phyloP scores from a whole-genome alignment of 148 eudicot species.

The Linanthus parryae region DNA sequence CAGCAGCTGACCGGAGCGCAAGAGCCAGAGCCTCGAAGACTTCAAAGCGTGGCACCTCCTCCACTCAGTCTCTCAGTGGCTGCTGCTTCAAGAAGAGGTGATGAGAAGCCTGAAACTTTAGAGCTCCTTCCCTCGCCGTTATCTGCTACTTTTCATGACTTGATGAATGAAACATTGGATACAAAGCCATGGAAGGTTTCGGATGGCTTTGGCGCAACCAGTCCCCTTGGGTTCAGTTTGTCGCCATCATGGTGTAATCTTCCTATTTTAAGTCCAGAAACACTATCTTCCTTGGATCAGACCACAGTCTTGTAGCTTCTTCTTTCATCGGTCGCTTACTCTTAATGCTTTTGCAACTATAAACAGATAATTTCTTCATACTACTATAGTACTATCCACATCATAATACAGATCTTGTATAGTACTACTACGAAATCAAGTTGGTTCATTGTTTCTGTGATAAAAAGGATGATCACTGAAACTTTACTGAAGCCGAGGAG shows the following conservation, averaged over 20 bases:
- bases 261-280: constrained; percentile 44
- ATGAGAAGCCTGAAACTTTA: not conserved
- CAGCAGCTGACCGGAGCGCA: constrained; percentile 50
- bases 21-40: constrained; percentile 17
- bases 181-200: constrained; percentile 1
- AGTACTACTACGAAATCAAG: no score
- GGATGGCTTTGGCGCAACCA: constrained; percentile 8
- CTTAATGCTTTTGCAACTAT: no score
- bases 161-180: not conserved
- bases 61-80: constrained; percentile 22
- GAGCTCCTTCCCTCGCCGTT: not conserved
- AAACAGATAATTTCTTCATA: no score
- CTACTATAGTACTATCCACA: no score
- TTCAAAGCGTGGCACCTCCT: constrained; percentile 42
- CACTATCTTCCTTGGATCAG: constrained; percentile 14
- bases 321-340: no score
- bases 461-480: no score
- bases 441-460: no score
- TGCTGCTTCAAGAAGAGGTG: not conserved
- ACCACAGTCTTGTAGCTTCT: constrained; percentile 7
- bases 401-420: no score
- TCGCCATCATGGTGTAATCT: constrained; percentile 57
- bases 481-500: no score
- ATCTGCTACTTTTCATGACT: not conserved
- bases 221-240: constrained; percentile 31